Evolutionary conservation across 768 basidiomycete genomes (phyloP).

Genomic region (Termitomyces sp.): DNA sequence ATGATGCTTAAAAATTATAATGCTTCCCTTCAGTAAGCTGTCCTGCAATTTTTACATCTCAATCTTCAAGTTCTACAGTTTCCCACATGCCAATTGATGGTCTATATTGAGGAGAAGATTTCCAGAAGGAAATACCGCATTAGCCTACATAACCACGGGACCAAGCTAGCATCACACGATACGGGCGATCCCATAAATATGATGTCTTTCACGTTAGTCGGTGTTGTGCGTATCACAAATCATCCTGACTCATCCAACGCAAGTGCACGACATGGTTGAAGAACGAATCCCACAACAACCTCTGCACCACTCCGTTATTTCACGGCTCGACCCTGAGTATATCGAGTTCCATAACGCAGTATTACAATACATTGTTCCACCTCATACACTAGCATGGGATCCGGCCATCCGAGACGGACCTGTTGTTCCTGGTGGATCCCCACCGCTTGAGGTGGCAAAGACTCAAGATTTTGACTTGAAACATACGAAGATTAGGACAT

Average conservation of each 20-base stretch:
- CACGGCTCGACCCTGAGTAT: slow-evolving; percentile 63
- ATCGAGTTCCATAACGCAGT: slow-evolving; percentile 52
- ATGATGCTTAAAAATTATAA: neutral
- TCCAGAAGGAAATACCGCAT: neutral
- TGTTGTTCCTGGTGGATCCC: slow-evolving; percentile 52
- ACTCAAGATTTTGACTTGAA: slow-evolving; percentile 48
- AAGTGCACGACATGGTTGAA: neutral
- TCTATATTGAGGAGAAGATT: neutral
- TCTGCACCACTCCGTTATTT: slow-evolving; percentile 56
- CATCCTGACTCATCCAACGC: neutral
- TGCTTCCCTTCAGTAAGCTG: neutral
- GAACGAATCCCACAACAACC: slow-evolving; percentile 31
- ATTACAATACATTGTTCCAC: slow-evolving; percentile 39
- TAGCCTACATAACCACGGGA: neutral
- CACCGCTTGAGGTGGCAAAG: slow-evolving; percentile 50
- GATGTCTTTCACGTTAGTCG: neutral
- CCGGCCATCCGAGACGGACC: slow-evolving; percentile 47
- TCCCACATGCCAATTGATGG: neutral
- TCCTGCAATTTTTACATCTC: neutral
- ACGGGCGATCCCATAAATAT: neutral
- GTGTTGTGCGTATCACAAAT: neutral
- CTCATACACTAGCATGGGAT: slow-evolving; percentile 59
- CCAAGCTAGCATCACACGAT: neutral
- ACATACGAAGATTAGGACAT: slow-evolving; percentile 54
- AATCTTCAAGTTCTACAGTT: neutral